Conservation (phyloP, 1,284 basidiomycete species). For the Anthracocystis panici-leucophaei region DNA sequence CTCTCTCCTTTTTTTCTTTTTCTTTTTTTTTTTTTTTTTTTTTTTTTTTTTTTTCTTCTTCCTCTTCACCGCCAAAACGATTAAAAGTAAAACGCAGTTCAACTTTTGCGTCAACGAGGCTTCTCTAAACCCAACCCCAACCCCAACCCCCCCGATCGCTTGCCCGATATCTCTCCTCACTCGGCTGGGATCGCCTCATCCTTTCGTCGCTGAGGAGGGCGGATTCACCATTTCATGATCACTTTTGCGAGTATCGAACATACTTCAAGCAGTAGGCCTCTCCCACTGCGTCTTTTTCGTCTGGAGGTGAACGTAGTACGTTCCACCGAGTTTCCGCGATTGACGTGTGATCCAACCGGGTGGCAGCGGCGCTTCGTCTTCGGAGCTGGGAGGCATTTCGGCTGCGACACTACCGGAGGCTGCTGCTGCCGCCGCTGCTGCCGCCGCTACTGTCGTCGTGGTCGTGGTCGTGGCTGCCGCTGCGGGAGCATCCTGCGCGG, state of each 20-base stretch:
- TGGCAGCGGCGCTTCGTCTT: constrained; percentile 33
- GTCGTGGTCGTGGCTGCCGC: not conserved
- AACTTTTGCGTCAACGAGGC: no score
- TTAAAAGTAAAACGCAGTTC: no score
- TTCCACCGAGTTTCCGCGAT: constrained; percentile 29
- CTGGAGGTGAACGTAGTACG: constrained; percentile 39
- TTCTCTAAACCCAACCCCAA: no score
- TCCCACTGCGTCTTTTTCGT: constrained; percentile 52
- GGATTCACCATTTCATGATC: not conserved
- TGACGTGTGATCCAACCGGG: constrained; percentile 26
- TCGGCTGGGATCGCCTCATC: no score
- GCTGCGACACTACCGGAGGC: no score
- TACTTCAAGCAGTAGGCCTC: constrained; percentile 21
- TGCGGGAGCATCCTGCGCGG: not conserved
- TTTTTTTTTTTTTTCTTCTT: not conserved
- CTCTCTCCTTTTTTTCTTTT: not conserved
- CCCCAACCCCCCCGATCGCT: no score
- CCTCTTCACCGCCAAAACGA: no score
- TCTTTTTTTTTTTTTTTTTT: not conserved
- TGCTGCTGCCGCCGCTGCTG: constrained; percentile 1
- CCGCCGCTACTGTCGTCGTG: not conserved
- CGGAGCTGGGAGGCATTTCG: constrained; percentile 12
- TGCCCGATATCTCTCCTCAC: no score
- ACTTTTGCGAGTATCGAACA: not conserved
- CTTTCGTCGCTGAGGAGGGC: not conserved